phyloP scores from a whole-genome alignment of 192 early-diverging fungal genomes.

The Allomyces macrogynus region DNA sequence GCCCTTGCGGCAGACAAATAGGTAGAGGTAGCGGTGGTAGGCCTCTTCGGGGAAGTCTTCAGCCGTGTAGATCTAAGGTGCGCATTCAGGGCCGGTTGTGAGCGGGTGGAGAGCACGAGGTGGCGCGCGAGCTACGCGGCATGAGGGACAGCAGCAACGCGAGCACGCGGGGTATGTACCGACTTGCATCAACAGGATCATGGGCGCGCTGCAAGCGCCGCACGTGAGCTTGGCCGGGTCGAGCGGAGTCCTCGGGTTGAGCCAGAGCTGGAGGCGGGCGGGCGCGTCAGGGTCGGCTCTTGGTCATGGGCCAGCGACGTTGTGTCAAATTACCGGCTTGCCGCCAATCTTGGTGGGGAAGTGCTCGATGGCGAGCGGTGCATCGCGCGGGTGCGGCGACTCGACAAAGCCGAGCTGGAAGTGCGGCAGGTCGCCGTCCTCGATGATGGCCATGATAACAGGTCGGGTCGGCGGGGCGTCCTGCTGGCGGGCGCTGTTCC shows the following conservation, averaged over 20 bases:
- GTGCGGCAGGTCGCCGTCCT: too few species aligned
- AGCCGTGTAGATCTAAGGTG: constrained; percentile 62
- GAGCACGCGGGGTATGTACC: too few species aligned
- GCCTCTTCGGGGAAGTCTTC: constrained; percentile 71
- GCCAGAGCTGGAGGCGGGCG: constrained; percentile 37
- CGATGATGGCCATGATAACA: too few species aligned
- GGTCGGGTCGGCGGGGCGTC: too few species aligned
- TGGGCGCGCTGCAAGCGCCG: constrained; percentile 46
- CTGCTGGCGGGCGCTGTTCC: too few species aligned
- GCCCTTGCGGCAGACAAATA: constrained; percentile 83
- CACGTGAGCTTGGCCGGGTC: constrained; percentile 38
- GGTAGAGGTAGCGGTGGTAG: constrained; percentile 73
- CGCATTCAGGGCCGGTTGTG: too few species aligned
- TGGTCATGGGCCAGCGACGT: too few species aligned
- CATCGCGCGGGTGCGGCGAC: constrained; percentile 19
- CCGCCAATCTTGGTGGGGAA: constrained; percentile 84
- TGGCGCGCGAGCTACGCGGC: too few species aligned
- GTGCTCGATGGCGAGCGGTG: constrained; percentile 27
- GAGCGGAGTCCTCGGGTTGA: constrained; percentile 50
- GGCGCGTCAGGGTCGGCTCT: too few species aligned
- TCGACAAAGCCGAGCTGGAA: constrained; percentile 56
- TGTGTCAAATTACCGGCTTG: constrained; percentile 33
- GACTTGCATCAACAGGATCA: constrained; percentile 67
- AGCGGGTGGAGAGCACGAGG: too few species aligned
- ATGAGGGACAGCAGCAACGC: too few species aligned